Conservation (phyloP, 1,284 basidiomycete genomes). For the Ustilago shanxiensis region DNA sequence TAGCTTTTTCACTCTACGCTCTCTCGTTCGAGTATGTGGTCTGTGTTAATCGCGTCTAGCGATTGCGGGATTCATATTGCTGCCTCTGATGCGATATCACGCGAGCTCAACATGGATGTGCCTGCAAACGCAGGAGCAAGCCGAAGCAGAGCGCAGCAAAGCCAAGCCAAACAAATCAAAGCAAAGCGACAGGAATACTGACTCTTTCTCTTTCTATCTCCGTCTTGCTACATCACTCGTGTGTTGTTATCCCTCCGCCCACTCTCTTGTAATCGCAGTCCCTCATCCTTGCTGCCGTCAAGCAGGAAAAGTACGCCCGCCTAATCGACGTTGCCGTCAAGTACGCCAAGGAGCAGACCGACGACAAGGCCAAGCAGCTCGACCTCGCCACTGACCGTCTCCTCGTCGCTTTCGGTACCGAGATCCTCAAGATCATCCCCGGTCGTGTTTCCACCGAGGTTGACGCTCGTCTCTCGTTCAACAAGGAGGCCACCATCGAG, state of each 20-base stretch:
- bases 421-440: constrained; percentile 94
- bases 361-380: constrained; percentile 63
- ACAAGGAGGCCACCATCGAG: constrained; percentile 89
- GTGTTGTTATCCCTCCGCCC: too few species aligned
- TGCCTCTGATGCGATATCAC: too few species aligned
- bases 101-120: neutral
- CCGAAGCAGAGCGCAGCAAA: too few species aligned
- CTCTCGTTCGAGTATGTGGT: too few species aligned
- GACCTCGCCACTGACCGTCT: constrained; percentile 87
- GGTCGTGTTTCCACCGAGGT: constrained; percentile 99
- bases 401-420: constrained; percentile 95
- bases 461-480: constrained; percentile 95
- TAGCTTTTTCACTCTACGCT: neutral
- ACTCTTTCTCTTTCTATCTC: neutral
- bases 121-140: neutral
- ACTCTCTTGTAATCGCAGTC: constrained; percentile 56
- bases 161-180: neutral
- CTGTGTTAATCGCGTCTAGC: too few species aligned
- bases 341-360: constrained; percentile 82
- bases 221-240: too few species aligned
- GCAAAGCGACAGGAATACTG: constrained; percentile 10
- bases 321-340: constrained; percentile 86
- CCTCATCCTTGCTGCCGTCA: constrained; percentile 88
- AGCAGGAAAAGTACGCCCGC: constrained; percentile 86
- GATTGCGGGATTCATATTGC: too few species aligned